A percentile compares a stretch with the other conserved stretches of the same genome.
Conservation (phyloP, 352 stramenopile species). For the Pythium scleroteichum region DNA sequence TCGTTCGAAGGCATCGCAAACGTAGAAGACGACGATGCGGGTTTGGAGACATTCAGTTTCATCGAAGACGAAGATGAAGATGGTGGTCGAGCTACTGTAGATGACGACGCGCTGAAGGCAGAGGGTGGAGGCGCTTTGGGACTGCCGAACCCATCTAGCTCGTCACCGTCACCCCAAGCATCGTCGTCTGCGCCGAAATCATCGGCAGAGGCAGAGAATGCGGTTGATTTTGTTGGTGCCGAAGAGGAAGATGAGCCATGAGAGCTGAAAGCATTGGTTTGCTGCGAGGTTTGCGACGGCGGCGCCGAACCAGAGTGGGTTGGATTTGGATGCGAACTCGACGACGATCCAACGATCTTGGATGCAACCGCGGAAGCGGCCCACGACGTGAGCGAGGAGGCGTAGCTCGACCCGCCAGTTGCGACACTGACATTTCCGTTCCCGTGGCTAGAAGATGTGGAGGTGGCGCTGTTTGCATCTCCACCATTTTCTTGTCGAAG, state of each 20-base stretch:
- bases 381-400: constrained; percentile 73
- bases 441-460: constrained; percentile 5
- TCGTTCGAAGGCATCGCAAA: constrained; percentile 38
- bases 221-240: constrained; percentile 16
- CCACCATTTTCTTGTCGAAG: constrained; percentile 47
- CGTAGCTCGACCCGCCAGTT: constrained; percentile 38
- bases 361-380: constrained; percentile 64
- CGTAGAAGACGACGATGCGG: constrained; percentile 14
- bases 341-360: constrained; percentile 58
- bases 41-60: constrained; percentile 55
- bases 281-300: neutral
- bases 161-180: constrained; percentile 62
- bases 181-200: constrained; percentile 54
- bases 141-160: constrained; percentile 53
- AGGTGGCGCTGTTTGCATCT: constrained; percentile 10
- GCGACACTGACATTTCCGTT: constrained; percentile 27
- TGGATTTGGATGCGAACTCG: constrained; percentile 30
- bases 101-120: constrained; percentile 31
- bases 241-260: constrained; percentile 2
- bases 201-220: constrained; percentile 45
- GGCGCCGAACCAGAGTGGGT: neutral
- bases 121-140: constrained; percentile 32
- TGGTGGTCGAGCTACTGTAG: constrained; percentile 25
- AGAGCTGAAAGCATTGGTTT: constrained; percentile 19
- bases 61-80: constrained; percentile 44